Evolutionary conservation across 257 asterid genomes (phyloP), one percentile per base, ranked within the genome.

Genomic region (Solanum bulbocastanum): DNA sequence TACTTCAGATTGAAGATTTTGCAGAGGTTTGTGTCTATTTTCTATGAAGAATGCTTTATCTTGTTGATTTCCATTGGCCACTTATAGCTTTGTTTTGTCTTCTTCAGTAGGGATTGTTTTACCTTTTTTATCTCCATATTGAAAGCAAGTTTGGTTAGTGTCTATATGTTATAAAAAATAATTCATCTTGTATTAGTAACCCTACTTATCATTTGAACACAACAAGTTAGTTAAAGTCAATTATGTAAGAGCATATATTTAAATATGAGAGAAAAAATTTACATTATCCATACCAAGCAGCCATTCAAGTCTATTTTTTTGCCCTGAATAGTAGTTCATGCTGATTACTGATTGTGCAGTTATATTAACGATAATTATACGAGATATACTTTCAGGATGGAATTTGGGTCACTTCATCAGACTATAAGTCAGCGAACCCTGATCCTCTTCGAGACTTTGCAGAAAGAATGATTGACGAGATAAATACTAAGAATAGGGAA

Each of bases 371-470:
- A 32, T 44, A 65, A 83, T 72, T 27, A 49, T 36, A 36, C 71
- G 62, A 87, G 68, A 36, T 36, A 8, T 79, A 69, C 86, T 83
- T 90, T 76, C 92, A 96, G 98, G 98, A 90, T 89, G 98, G 97
- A 65, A 90, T 93, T 87, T 95, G 98, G 98, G 94, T 95, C 68
- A 88, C 88, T 65, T 89, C 98, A 6, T 89, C 89, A 5, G 98
- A 94, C 35, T 97, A 97, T 90, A 93, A 93, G 73, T 88, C 92
- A 71, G 98, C 98, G 33, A 96, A 90, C 87, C 98, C 99, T 9
- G 99, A 97, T 89, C 98, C 99, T 25, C 98, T 97, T 52, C 92
- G 98, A 49, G 93, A 90, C 87, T 95, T 92, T 87, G 99, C 99
- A 60, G 96, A 90, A 88, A 96, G 89, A 92, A 91, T 97, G 89